These are phyloP conservation scores for Aspergillus fumigatiaffinis DNA, from an alignment of 2,329 filamentous ascomycete species.

Conservation along the genomic window DNA sequence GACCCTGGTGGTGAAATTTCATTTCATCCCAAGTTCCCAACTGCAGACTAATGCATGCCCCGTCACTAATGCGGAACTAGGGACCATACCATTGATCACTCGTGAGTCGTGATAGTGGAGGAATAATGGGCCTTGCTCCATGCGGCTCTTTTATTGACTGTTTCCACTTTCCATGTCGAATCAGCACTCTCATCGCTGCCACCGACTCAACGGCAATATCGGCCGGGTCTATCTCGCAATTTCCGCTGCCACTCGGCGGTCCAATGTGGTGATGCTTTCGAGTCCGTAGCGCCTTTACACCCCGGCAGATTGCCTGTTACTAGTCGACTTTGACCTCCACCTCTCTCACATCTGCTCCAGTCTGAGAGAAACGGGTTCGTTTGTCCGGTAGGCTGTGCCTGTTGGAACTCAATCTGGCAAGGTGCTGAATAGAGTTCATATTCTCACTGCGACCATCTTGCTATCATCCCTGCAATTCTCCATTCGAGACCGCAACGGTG, in stretches of 20 bases:
- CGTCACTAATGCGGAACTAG: not conserved
- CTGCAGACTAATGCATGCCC: not conserved
- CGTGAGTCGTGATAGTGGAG: not conserved
- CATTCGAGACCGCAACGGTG: not conserved
- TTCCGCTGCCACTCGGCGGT: not conserved
- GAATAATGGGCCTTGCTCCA: not conserved
- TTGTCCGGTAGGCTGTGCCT: not conserved
- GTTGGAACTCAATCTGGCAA: not conserved
- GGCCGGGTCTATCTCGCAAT: not conserved
- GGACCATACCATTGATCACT: not conserved
- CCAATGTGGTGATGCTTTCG: not conserved
- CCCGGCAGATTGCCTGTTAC: not conserved
- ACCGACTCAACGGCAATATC: constrained; percentile 1
- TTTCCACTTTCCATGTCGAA: not conserved
- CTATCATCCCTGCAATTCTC: not conserved
- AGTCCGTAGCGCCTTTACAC: not conserved
- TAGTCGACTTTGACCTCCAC: not conserved
- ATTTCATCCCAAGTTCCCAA: not conserved
- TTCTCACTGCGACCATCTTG: not conserved
- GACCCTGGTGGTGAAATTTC: not conserved
- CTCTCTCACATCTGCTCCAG: too few species aligned
- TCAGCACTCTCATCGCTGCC: not conserved
- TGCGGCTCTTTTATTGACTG: constrained; percentile 1
- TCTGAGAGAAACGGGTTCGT: constrained; percentile 3
- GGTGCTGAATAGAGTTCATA: not conserved